These are phyloP conservation scores for Heliamphora pulchella DNA, from an alignment of 179 eudicot species.

Conservation along the genomic window DNA sequence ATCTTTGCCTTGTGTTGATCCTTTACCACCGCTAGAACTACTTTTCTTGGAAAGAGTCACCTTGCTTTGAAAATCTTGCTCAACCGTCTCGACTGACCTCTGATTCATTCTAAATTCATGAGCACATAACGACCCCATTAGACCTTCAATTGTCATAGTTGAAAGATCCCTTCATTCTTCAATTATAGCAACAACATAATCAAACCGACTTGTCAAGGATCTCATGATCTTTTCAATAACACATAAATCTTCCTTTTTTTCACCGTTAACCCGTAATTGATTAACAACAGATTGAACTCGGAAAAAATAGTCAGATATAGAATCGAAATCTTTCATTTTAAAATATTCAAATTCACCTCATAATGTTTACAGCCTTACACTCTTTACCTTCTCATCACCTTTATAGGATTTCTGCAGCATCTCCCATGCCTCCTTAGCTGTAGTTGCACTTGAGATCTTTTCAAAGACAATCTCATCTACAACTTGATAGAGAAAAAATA, in stretches of 20 bases:
- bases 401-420: slow-evolving; percentile 7
- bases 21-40: background rate
- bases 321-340: slow-evolving; percentile 4
- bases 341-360: slow-evolving; percentile 14
- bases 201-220: slow-evolving; percentile 8
- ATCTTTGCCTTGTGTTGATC: background rate
- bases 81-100: background rate
- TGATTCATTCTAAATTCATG: background rate
- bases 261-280: slow-evolving; percentile 9
- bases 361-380: slow-evolving; percentile 13
- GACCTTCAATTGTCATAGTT: slow-evolving; percentile 3
- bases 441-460: slow-evolving; percentile 7
- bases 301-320: slow-evolving; percentile 11
- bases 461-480: slow-evolving; percentile 16
- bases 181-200: slow-evolving; percentile 10
- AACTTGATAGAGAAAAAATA: slow-evolving; percentile 10
- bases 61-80: slow-evolving; percentile 3
- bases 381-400: slow-evolving; percentile 16
- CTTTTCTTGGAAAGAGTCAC: background rate
- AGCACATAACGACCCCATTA: slow-evolving; percentile 6
- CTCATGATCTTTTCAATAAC: slow-evolving; percentile 4
- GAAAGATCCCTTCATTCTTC: background rate
- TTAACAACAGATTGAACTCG: slow-evolving; percentile 4
- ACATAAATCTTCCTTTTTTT: slow-evolving; percentile 7
- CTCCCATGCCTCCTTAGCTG: slow-evolving; percentile 16